Evolutionary conservation across 1,284 basidiomycete species (phyloP), one percentile per base, ranked within the genome.

Genomic region (Rhodofomes roseus): DNA sequence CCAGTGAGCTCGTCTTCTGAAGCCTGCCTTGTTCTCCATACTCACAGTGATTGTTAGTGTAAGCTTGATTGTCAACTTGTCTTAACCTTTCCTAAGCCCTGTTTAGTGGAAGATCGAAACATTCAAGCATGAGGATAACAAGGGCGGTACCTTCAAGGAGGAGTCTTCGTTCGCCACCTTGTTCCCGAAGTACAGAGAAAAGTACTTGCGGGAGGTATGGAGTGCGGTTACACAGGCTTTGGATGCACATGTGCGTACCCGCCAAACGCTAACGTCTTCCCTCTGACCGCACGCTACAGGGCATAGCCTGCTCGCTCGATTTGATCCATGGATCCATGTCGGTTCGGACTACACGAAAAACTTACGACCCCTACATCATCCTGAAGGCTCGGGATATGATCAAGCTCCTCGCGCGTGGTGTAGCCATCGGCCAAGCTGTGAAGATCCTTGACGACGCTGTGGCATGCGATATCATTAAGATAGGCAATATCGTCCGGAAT

Each of bases 161-260:
- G 97, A 99, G 77, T 96, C 93, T 8, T 96, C 93, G 0, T 99
- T 99, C 69, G 96, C 97, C 2, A 97, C 97, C 0, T 85, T 99
- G 8, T 99, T 99, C 75, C 97, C 97, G 31, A 99, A 98, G 76
- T 99, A 99, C 73, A 86, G 97, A 60, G 96, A 99, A 83, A 94
- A 92, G 66, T 98, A 99, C 71, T 79, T 99, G 54, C 85, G 95
- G 57, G 93, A 97, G 74, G 89, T 93, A 56, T 99, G 97, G 96
- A 89, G 90, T 64, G 89, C 90, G 9, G 92, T 98, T n/a, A 97
- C 95, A 0, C 83, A 85, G 55, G 86, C 93, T 5, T 76, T 99
- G 48, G 95, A 98, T 52, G 70, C 86, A 20, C 86, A 95, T 75
- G 95, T 93, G 69, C 64, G 79, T 72, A 22, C 44, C 22, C 7